These are phyloP conservation scores for Chlamydomonas sp. DNA, from an alignment of 139 green algal genomes.

Conservation along the genomic window DNA sequence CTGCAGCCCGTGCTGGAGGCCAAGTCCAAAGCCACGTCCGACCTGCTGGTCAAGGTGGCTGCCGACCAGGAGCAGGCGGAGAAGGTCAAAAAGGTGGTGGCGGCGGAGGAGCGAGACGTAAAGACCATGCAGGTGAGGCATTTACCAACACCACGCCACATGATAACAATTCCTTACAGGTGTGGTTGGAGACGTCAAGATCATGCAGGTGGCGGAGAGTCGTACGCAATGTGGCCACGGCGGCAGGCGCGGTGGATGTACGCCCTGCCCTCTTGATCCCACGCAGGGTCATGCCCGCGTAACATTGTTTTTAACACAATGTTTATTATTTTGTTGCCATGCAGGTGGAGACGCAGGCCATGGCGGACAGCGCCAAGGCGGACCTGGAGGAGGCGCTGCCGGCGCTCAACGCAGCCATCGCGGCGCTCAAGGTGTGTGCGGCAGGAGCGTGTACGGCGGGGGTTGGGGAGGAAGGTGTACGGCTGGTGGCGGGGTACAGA, in stretches of 20 bases:
- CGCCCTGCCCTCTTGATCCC: no score
- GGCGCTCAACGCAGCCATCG: constrained; percentile 77
- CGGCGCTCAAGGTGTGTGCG: constrained; percentile 73
- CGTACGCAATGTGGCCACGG: no score
- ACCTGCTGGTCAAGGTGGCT: constrained; percentile 73
- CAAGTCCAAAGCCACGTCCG: constrained; percentile 73
- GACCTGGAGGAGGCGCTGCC: constrained; percentile 89
- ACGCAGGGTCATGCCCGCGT: no score
- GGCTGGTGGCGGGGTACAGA: no score
- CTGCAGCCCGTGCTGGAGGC: constrained; percentile 83
- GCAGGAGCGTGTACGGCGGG: background rate
- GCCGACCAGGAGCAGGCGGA: constrained; percentile 80
- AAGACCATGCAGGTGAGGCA: constrained; percentile 74
- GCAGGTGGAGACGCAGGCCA: constrained; percentile 62
- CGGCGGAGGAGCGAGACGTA: constrained; percentile 77
- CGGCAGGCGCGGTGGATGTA: no score
- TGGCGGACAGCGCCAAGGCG: constrained; percentile 82
- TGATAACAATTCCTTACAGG: no score
- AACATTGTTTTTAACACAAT: no score
- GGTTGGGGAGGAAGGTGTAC: no score
- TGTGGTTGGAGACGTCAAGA: no score
- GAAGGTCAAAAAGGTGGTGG: constrained; percentile 75
- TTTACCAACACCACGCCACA: no score
- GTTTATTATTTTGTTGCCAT: no score
- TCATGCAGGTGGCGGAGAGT: background rate